These are phyloP conservation scores for Gossypium laxum DNA, from an alignment of 441 rosid genomes.

Conservation along the genomic window DNA sequence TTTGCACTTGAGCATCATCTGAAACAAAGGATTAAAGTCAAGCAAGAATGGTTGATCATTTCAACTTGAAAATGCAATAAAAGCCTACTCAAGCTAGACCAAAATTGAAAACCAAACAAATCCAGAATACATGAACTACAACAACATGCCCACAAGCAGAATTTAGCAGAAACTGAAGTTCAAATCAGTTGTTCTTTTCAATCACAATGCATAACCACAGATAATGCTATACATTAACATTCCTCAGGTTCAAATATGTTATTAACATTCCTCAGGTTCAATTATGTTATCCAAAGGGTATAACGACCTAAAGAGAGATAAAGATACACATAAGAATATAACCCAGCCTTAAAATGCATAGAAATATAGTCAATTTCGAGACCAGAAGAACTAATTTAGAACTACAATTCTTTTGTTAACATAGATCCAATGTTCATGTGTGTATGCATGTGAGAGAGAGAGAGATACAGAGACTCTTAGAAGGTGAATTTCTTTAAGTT, in stretches of 20 bases:
- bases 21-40: constrained; percentile 24
- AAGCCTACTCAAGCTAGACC: background rate
- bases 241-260: background rate
- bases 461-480: background rate
- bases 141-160: background rate
- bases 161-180: background rate
- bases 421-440: background rate
- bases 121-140: background rate
- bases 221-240: background rate
- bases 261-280: background rate
- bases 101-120: background rate
- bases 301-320: background rate
- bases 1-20: constrained; percentile 55
- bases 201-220: background rate
- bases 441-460: background rate
- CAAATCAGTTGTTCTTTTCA: background rate
- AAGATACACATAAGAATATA: background rate
- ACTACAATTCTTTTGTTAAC: background rate
- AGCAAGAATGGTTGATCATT: constrained; percentile 8
- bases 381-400: background rate
- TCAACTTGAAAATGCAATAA: background rate
- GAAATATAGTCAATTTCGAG: background rate
- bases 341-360: background rate
- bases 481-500: background rate
- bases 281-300: background rate